phyloP scores from a whole-genome alignment of 805 yeast species.

The Lipomyces anomalus region DNA sequence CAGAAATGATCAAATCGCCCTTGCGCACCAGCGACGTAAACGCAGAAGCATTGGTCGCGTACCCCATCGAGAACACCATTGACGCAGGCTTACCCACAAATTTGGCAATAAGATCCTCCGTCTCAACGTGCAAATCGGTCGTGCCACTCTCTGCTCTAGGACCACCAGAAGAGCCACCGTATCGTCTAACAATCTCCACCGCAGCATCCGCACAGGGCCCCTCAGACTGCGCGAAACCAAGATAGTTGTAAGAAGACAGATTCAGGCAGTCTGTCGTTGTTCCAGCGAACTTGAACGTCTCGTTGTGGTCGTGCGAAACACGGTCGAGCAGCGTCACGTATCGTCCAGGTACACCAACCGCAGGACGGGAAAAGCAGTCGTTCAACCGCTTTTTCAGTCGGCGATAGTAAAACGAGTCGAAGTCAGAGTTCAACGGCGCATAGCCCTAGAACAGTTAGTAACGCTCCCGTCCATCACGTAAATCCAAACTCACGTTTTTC shows the following conservation, averaged over 20 bases:
- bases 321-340: constrained; percentile 77
- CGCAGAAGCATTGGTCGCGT: constrained; percentile 87
- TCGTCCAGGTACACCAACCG: constrained; percentile 97
- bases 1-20: constrained; percentile 86
- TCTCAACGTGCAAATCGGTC: constrained; percentile 60
- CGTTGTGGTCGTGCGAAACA: constrained; percentile 56
- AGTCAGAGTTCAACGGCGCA: constrained; percentile 93
- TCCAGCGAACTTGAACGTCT: constrained; percentile 69
- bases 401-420: constrained; percentile 89
- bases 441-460: constrained; percentile 47
- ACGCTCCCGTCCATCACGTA: not conserved
- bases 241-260: constrained; percentile 83
- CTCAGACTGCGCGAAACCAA: constrained; percentile 93
- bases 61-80: constrained; percentile 85
- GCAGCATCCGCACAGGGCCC: constrained; percentile 87
- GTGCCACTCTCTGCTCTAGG: constrained; percentile 73
- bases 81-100: constrained; percentile 91
- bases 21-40: constrained; percentile 79
- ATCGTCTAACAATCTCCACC: constrained; percentile 51
- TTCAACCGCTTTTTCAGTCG: constrained; percentile 85
- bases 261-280: constrained; percentile 72
- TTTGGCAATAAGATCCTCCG: constrained; percentile 73
- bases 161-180: constrained; percentile 76
- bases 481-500: constrained; percentile 40
- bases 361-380: constrained; percentile 92